Evolutionary conservation across 441 rosid genomes (phyloP), one percentile per base, ranked within the genome.

Genomic region (Arabidopsis lyrata): DNA sequence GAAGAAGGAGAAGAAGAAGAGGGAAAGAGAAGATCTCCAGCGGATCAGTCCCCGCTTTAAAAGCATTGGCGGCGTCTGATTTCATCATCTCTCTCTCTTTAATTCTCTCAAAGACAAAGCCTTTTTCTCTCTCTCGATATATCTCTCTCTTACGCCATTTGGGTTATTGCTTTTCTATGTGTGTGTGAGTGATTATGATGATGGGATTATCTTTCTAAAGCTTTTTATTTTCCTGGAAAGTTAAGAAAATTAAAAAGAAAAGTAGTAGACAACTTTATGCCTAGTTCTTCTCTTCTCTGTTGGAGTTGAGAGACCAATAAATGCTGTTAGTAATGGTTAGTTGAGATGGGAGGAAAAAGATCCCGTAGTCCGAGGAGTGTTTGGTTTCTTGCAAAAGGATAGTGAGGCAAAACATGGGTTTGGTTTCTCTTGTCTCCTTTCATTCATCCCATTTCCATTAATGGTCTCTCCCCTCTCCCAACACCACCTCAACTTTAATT

Each of bases 31-130:
- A 72, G 75, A 81, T 57, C 72, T 58, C 63, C 73, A 77, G 81
- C 84, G 50, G 79, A 81, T 81, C 90, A 82, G 59, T 78, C 57
- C 57, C 41, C 67, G 86, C 88, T 82, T 86, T 86, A 81, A 83
- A 82, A 80, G 87, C 88, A 83, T 85, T 83, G 97, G 88, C 97
- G 97, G 97, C 95, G 83, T 83, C 84, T 79, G 74, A 86, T 84
- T 83, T 44, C 18, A 22, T 70, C 56, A 54, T 36, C 34, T 58
- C 66, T 57, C 38, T 11, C 69, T 48, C 54, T 41, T 16, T 57
- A n/a, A 32, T 52, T 22, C 48, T 63, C 63, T 36, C 48, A 29
- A 9, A 31, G 55, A 32, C 55, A 63, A 72, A 63, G 13, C 52
- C 5, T 3, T 48, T 18, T 2, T 38, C 15, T 22, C 2, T 16